Base-by-base conservation (phyloP, 164 flowering plant species). In the Piper betle region DNA sequence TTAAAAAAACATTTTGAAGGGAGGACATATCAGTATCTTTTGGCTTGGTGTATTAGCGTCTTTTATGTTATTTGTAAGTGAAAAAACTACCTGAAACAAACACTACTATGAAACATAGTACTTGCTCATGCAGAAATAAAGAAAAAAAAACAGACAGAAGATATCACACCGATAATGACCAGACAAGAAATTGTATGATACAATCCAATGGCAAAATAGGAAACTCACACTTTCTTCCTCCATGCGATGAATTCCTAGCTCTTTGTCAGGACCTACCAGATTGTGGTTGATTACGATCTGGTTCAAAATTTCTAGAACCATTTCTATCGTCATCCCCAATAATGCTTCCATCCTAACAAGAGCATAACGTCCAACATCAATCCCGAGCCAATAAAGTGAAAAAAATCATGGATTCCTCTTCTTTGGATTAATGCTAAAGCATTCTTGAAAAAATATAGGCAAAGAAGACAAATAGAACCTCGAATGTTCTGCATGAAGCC, bases 141-240 rank as follows among this genome's bases (percentile, higher is more conserved):
- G 33, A 25, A 25, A 25, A 25, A 25, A 25, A 25, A 25, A 25
- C 33, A 25, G 33, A 25, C 33, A 25, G 33, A 25, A 25, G 33
- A 25, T 25, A 25, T 25, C 33, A 25, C 33, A 25, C 33, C 33
- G 33, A 25, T 25, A 25, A 25, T 40, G 15, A 17, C 42, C 17
- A 15, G 16, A 59, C 1, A 20, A 50, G 18, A 9, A 46, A 10
- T 46, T 46, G 15, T 46, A 10, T 2, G 12, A 10, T 46, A 46
- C 12, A 10, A 15, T 15, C 50, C 50, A 46, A 46, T 6, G 15
- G 50, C 10, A 46, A 9, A 46, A 69, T 75, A 43, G 82, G 18
- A 61, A 52, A 64, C 88, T 84, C 62, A 86, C 93, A 68, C 67
- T 72, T 82, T 58, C 74, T 79, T 48, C 52, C 60, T 62, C 72